Percentiles rank a stretch among this genome's conserved stretches.
Evolutionary conservation across 1,139 yeast species (phyloP).

Genomic region (Candida albicans): DNA sequence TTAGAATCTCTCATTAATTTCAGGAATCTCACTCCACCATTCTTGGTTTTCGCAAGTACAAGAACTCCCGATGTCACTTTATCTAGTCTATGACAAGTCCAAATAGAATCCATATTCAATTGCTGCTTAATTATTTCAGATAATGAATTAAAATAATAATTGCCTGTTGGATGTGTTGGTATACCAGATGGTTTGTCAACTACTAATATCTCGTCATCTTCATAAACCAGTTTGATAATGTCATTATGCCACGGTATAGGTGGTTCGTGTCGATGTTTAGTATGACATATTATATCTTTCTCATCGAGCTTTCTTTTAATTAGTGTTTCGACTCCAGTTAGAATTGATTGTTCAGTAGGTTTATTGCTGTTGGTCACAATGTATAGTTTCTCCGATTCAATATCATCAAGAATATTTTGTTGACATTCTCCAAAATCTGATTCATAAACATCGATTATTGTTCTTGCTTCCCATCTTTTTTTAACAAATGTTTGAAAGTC

Average conservation of each 20-base stretch:
- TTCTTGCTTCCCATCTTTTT: slow-evolving; percentile 49
- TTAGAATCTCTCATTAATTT: slow-evolving; percentile 36
- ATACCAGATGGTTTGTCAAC: slow-evolving; percentile 74
- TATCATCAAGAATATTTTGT: slow-evolving; percentile 25
- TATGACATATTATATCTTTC: slow-evolving; percentile 51
- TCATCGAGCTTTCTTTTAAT: slow-evolving; percentile 28
- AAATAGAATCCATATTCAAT: slow-evolving; percentile 29
- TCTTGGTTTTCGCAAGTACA: slow-evolving; percentile 53
- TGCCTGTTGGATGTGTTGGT: slow-evolving; percentile 80
- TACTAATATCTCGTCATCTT: slow-evolving; percentile 53
- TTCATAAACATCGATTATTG: slow-evolving; percentile 43
- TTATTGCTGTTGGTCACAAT: slow-evolving; percentile 28
- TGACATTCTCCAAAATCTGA: slow-evolving; percentile 44
- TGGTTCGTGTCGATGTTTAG: slow-evolving; percentile 65
- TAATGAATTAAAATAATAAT: slow-evolving; percentile 58
- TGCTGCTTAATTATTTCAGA: slow-evolving; percentile 57
- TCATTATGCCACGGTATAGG: slow-evolving; percentile 32
- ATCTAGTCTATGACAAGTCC: slow-evolving; percentile 72
- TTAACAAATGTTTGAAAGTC: slow-evolving; percentile 43
- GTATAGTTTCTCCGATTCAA: slow-evolving; percentile 25
- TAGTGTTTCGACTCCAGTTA: slow-evolving; percentile 26
- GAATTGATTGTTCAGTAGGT: slow-evolving; percentile 17
- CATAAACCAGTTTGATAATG: slow-evolving; percentile 42
- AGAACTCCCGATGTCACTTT: slow-evolving; percentile 74
- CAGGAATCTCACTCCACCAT: slow-evolving; percentile 46